Evolutionary conservation across 768 basidiomycete species (phyloP).

Genomic region (Coprinopsis cinerea): DNA sequence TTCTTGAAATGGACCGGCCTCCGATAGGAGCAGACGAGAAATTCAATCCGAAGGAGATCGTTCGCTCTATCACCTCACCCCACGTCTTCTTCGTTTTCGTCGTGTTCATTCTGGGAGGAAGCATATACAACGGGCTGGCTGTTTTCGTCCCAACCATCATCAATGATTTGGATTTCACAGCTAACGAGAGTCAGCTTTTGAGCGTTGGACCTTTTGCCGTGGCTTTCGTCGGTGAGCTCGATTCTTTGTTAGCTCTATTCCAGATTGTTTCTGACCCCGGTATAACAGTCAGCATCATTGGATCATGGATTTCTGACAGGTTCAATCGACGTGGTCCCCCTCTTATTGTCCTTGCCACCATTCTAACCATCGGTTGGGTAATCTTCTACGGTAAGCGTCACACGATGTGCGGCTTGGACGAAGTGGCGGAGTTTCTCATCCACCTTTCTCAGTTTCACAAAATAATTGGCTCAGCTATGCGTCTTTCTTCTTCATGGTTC

Average conservation of each 20-base stretch:
- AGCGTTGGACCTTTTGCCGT: constrained; percentile 33
- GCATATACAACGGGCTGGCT: constrained; percentile 29
- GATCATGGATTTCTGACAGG: constrained; percentile 22
- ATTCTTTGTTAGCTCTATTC: too few species aligned
- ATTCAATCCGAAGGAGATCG: constrained; percentile 27
- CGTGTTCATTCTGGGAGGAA: constrained; percentile 30
- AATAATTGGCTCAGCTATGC: constrained; percentile 25
- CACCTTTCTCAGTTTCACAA: constrained; percentile 15
- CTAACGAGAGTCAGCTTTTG: constrained; percentile 27
- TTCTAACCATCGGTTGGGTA: constrained; percentile 25
- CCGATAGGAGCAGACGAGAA: constrained; percentile 21
- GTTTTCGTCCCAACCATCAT: constrained; percentile 33
- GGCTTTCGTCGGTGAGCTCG: constrained; percentile 27
- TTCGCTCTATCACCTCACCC: constrained; percentile 24
- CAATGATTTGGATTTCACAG: constrained; percentile 28
- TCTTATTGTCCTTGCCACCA: constrained; percentile 15
- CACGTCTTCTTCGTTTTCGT: constrained; percentile 30
- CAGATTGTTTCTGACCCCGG: background rate
- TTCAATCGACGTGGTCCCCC: constrained; percentile 23
- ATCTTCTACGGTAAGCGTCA: constrained; percentile 23
- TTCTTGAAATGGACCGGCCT: constrained; percentile 29
- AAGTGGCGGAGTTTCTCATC: background rate
- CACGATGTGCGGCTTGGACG: background rate
- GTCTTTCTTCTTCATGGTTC: constrained; percentile 28
- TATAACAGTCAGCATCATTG: constrained; percentile 21